Percentiles rank a stretch among this genome's conserved stretches.
Conservation (phyloP, 768 basidiomycete species). For the Amanita molliuscula region DNA sequence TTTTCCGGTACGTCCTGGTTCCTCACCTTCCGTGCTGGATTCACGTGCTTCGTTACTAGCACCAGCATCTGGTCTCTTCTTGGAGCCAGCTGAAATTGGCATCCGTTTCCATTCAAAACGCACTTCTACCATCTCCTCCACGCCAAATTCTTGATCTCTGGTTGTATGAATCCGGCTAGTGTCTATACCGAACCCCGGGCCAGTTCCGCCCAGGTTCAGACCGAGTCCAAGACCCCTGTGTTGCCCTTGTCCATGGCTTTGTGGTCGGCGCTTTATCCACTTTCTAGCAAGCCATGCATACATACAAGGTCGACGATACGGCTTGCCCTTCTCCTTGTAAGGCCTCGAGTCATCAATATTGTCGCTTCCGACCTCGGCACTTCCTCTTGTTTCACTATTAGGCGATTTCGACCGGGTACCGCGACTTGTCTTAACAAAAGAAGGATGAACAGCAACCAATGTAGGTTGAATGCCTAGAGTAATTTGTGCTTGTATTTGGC, state of each 20-base stretch:
- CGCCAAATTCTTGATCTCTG: constrained; percentile 8
- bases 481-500: constrained; percentile 13
- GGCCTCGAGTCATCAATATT: background rate
- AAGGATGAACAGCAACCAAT: constrained; percentile 34
- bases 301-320: constrained; percentile 26
- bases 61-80: constrained; percentile 14
- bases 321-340: background rate
- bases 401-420: constrained; percentile 11
- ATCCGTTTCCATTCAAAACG: constrained; percentile 73
- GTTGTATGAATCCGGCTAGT: constrained; percentile 3
- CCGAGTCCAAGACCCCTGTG: constrained; percentile 9
- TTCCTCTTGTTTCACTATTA: background rate
- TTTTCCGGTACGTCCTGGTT: background rate
- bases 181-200: constrained; percentile 8
- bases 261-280: constrained; percentile 55
- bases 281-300: constrained; percentile 72
- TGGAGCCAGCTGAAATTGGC: constrained; percentile 17
- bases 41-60: constrained; percentile 3
- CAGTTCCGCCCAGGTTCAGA: constrained; percentile 10
- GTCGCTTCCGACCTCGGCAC: background rate
- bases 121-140: constrained; percentile 48
- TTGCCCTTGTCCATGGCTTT: constrained; percentile 12
- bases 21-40: background rate
- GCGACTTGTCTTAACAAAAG: constrained; percentile 6
- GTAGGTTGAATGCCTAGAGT: constrained; percentile 61